Conservation (phyloP, 75 land plant species). For the Pinus taeda region DNA sequence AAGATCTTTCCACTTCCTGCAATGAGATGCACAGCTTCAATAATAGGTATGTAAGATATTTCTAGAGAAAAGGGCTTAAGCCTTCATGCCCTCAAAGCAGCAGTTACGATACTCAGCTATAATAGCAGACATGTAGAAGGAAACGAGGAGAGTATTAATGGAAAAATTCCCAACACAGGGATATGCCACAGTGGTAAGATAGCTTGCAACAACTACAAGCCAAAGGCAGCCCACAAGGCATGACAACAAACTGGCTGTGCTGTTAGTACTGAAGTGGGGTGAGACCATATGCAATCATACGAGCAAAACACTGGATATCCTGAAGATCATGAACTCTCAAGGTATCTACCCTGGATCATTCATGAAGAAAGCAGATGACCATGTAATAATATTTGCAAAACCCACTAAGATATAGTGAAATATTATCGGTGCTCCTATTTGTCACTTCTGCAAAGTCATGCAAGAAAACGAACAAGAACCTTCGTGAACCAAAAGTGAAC, state of each 20-base stretch:
- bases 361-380: neutral
- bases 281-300: too few relatives aligned
- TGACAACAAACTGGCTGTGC: too few relatives aligned
- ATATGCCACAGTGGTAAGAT: too few relatives aligned
- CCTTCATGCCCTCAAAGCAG: too few relatives aligned
- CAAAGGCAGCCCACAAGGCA: too few relatives aligned
- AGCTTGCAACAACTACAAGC: too few relatives aligned
- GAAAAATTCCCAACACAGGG: too few relatives aligned
- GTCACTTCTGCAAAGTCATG: neutral
- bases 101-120: neutral
- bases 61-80: neutral
- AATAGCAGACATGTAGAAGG: neutral
- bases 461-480: neutral
- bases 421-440: neutral
- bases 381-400: neutral
- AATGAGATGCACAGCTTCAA: slow-evolving; percentile 11
- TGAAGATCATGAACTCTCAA: too few relatives aligned
- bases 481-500: neutral
- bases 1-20: slow-evolving; percentile 86
- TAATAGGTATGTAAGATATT: neutral
- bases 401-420: neutral
- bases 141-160: neutral
- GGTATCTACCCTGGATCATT: too few relatives aligned
- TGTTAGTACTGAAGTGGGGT: too few relatives aligned
- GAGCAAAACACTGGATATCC: too few relatives aligned